Base-by-base conservation (phyloP, 1,284 basidiomycete species). In the Takashimella koratensis region DNA sequence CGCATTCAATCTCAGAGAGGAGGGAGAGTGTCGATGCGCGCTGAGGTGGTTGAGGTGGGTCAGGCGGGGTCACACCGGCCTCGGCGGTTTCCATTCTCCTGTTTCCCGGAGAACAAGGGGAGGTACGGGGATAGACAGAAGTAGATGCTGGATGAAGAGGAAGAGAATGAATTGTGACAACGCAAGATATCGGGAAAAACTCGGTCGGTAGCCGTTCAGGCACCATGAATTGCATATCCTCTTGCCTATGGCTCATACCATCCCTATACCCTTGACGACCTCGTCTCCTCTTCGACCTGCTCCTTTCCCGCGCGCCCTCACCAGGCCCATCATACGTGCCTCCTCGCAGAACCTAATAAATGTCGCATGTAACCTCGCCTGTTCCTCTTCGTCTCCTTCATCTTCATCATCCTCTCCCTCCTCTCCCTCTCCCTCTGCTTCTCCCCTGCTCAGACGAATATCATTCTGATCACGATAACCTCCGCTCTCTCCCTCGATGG, bases 321-420 rank as follows among this genome's bases (percentile, higher is more conserved):
- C 66, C 23, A 74, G 50, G 1, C 72, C 72, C 23, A 73, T 43
- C 68, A 73, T 71, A 43, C 70, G 60, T 10, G 70, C 65, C 47
- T 74, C 72, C 45, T 71, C 69, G 24, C 67, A 67, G 57, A 71
- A 73, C 2, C 72, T 55, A 3, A 74, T 64, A 54, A 74, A 74
- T 0, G 62, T 51, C n/a, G 72, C 68, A 51, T 72, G 72, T 12
- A 67, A 45, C 11, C 68, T 53, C 13, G 60, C 64, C 20, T 66
- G 58, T 8, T 59, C 51, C 40, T 67, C 63, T 36, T 63, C 64
- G 21, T 56, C 46, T 26, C 22, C 41, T 30, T 41, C 27, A 22
- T 26, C 48, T 2, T 45, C 43, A 13, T 13, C 36, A 10, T 42
- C 53, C 11, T 52, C 27, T 3, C 21, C 49, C 8, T 49, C 55